Percentiles rank a stretch among this genome's conserved stretches.
phyloP scores from a whole-genome alignment of 805 yeast genomes.

The Candida nanaspora region DNA sequence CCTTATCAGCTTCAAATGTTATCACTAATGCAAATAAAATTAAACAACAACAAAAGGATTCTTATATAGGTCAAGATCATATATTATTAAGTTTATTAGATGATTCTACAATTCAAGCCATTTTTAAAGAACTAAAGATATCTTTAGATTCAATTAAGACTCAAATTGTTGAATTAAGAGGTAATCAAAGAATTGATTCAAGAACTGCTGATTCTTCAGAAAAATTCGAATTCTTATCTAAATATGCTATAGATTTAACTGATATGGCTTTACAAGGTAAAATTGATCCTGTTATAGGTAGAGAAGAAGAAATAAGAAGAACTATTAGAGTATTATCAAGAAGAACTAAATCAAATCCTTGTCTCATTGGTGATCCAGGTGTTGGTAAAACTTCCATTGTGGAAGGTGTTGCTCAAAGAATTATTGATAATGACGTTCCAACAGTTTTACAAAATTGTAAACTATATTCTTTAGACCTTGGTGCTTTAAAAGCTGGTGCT shows the following conservation, averaged over 20 bases:
- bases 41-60: conserved; percentile 82
- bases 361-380: conserved; percentile 98
- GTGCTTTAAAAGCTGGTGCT: conserved; percentile 97
- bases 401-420: conserved; percentile 97
- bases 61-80: conserved; percentile 92
- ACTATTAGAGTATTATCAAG: conserved; percentile 94
- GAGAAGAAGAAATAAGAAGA: conserved; percentile 96
- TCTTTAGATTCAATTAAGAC: conserved; percentile 66
- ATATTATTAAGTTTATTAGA: conserved; percentile 77
- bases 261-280: conserved; percentile 90
- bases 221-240: conserved; percentile 72
- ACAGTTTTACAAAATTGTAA: conserved; percentile 73
- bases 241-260: conserved; percentile 91
- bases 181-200: conserved; percentile 86
- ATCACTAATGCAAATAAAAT: conserved; percentile 69
- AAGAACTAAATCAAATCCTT: conserved; percentile 94
- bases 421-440: conserved; percentile 93
- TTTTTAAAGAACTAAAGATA: conserved; percentile 67
- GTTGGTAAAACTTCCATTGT: conserved; percentile 98
- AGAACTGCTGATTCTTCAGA: conserved; percentile 89
- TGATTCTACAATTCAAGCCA: conserved; percentile 59
- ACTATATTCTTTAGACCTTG: conserved; percentile 84
- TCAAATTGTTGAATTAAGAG: conserved; percentile 77
- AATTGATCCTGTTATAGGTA: conserved; percentile 96
- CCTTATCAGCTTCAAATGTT: conserved; percentile 70